Base-by-base conservation (phyloP, 2,329 filamentous ascomycete species). In the Pezicula carpinea region DNA sequence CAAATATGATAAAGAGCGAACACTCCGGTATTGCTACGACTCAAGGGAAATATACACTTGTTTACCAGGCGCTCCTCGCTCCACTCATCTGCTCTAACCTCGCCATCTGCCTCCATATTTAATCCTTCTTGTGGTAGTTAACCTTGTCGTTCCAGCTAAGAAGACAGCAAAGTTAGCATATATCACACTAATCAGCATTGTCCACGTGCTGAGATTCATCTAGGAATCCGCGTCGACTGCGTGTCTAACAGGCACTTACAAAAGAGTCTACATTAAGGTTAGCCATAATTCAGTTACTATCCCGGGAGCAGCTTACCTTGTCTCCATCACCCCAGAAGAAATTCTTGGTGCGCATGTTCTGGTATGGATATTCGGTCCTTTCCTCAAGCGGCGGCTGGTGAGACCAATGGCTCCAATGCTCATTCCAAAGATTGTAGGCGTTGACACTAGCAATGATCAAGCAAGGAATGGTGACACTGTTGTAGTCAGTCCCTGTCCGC, bases 291-390 rank as follows among this genome's bases (percentile, higher is more conserved):
- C 44, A 34, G 18, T 36, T 34, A 34, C 34, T 34, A 35, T 18
- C 51, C 48, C 48, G 50, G 54, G 34, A n/a, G 10, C 15, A 18
- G 64, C 76, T 63, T 57, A 89, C 87, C 87, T 97, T 93, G 76
- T 99, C 93, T 66, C 93, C 93, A 66, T 97, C 78, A 58, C 92
- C 91, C 87, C 87, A 99, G 65, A 82, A 83, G 79, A 73, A 99
- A 82, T 96, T 96, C 85, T 93, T 96, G 69, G 82, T 80, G 68
- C 93, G 87, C 70, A 99, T 87, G 80, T 99, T 99, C 82, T 95
- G 89, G 83, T 95, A 99, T 51, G 90, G 75, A 74, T 97, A 99
- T 77, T 97, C 89, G 63, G 79, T 73, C 66, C 88, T 86, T 75
- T 99, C 93, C 77, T 95, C 89, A 59, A 92, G 77, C 57, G 93